Evolutionary conservation across 2,329 filamentous ascomycete genomes (phyloP), one percentile per base, ranked within the genome.

Genomic region (Coniochaeta ligniaria): DNA sequence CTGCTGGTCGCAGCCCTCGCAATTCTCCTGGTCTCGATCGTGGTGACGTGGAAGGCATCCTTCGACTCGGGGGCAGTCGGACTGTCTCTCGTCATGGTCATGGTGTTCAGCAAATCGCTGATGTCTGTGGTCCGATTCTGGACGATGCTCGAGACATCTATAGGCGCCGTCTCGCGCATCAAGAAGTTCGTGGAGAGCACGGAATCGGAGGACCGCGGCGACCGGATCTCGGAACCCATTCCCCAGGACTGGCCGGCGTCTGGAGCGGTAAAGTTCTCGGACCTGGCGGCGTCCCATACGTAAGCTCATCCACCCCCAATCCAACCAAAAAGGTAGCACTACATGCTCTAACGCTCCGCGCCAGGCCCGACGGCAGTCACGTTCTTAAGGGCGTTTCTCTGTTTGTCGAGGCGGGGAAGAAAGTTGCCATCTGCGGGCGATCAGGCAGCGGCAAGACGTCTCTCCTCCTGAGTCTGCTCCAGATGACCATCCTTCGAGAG

Each of bases 121-220:
- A 22, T 52, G 9, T 52, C 57, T 8, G 41, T 61, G 3, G 60
- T 65, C 26, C 1, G 31, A 7, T 20, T 47, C 14, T 65, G 59
- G 56, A 63, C 64, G 5, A 26, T 20, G 9, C 36, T 64, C 41
- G 64, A 65, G 43, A 63, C 57, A 1, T 63, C 64, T 11, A 38
- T 65, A n/a, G 62, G 63, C 1, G 60, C 63, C 14, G 57, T 65
- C 33, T 35, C 61, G 2, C 54, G 64, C 8, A 17, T 65, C n/a
- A 55, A 59, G 16, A 28, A 33, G 7, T 60, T 61, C 41, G 9
- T 41, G 2, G n/a, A 17, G 6, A 54, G 54, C 2, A 54, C 35
- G 38, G 3, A 55, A 54, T 28, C 55, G 9, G 61, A 58, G 17
- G 61, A 60, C 5, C 6, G 17, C 6, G 41, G 17, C 7, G 41